phyloP scores from a whole-genome alignment of 139 green algal genomes.

The Deuterostichococcus epilithicus region DNA sequence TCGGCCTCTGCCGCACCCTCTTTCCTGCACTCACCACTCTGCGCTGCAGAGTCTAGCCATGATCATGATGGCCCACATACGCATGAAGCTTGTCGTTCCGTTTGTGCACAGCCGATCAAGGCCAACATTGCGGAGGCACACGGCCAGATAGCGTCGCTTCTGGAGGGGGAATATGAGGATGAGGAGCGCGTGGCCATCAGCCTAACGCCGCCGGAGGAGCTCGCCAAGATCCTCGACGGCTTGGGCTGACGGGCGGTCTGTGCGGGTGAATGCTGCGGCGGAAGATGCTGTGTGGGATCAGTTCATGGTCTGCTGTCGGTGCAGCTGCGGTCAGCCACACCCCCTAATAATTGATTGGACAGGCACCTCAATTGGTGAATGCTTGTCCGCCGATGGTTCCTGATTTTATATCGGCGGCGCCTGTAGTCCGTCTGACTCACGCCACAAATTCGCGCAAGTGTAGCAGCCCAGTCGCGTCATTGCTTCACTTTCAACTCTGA shows the following conservation, averaged over 20 bases:
- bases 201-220: slow-evolving; percentile 41
- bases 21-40: background rate
- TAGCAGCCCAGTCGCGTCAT: too few relatives aligned
- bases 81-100: too few relatives aligned
- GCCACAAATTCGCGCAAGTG: too few relatives aligned
- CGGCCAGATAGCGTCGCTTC: slow-evolving; percentile 71
- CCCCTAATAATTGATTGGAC: too few relatives aligned
- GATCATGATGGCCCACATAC: background rate
- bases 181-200: slow-evolving; percentile 47
- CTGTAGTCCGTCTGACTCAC: too few relatives aligned
- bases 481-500: too few relatives aligned
- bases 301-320: slow-evolving; percentile 20
- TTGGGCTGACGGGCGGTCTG: slow-evolving; percentile 21
- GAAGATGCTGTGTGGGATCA: background rate
- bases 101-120: slow-evolving; percentile 91
- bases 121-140: slow-evolving; percentile 93
- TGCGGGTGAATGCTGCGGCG: background rate
- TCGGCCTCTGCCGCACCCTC: background rate
- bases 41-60: background rate
- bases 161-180: slow-evolving; percentile 66
- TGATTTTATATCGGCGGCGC: too few relatives aligned
- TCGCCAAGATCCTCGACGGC: slow-evolving; percentile 46
- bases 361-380: too few relatives aligned
- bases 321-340: too few relatives aligned
- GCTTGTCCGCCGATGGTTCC: too few relatives aligned